Base-by-base conservation (phyloP, 2,329 filamentous ascomycete genomes). In the Exophiala alcalophila region DNA sequence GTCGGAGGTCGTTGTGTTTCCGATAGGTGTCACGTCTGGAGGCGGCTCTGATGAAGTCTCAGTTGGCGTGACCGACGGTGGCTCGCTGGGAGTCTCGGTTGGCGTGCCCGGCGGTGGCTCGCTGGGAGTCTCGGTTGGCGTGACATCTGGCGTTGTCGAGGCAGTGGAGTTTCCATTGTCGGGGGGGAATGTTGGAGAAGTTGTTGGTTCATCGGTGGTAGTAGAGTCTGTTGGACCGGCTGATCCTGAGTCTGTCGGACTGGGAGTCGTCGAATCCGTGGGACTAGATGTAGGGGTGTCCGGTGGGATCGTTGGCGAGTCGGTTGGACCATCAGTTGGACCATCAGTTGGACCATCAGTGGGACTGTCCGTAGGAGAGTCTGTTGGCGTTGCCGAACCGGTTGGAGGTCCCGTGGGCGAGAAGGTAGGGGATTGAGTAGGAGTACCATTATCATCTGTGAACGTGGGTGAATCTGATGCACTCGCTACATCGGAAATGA, bases 301-400 rank as follows among this genome's bases (percentile, higher is more conserved):
- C 9, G 47, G 47, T 12, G 20, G 18, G 24, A 58, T 56, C 3
- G 62, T 57, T 6, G 60, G 58, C 4, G 46, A 45, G 30, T 34
- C 44, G 7, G 50, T 49, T 19, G 37, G 36, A 27, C 40, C 42
- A 7, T 40, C 41, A 12, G 50, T 39, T 14, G 45, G 35, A 10
- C 37, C 15, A 15, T 33, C 26, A 20, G 52, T 44, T 16, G 38
- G 29, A 31, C 44, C 24, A 33, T 44, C 34, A 23, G 30, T 31
- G 10, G 39, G 29, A 6, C 32, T 24, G 7, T 11, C 30, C 3
- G 39, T 49, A 26, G 42, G 33, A 10, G 34, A 29, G 11, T 34
- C 43, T 2, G 36, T 47, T 20, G 39, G 38, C 8, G 32, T 12
- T 4, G 35, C 24, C 7, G 44, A 35, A 11, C 32, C 25, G 5